Evolutionary conservation across 2,329 filamentous ascomycete genomes (phyloP), one percentile per base, ranked within the genome.

Genomic region (Aspergillus sp.): DNA sequence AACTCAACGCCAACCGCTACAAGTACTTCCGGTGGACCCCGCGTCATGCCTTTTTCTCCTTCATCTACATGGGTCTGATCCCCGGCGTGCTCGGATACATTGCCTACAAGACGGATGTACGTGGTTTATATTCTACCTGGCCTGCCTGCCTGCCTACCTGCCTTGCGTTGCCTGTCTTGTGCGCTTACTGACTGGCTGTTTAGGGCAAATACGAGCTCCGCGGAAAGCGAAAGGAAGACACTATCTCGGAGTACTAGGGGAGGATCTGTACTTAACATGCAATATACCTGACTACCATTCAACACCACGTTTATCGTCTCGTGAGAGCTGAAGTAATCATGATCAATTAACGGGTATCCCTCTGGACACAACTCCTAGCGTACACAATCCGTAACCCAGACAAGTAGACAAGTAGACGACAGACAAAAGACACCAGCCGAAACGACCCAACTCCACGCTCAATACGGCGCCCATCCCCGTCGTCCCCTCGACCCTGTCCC

Each of bases 11-110:
- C 67, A 90, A 89, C 79, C 88, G 94, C 61, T 87, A 92, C 83
- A 90, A 90, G 77, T 96, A 90, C 83, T 99, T 97, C 83, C 84
- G 90, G 73, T 97, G 90, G 90, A 97, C 88, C 33, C 82, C 85
- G 48, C 82, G 88, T 66, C 95, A 90, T 43, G 90, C 90, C 26
- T 85, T 83, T 76, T 74, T 96, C 66, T 86, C 87, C 4, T 84
- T 96, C 69, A 79, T 87, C 59, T 96, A 93, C 73, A 82, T 88
- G 53, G 76, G 85, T 32, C 76, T 86, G 49, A 82, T 96, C 41
- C 94, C 94, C 7, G 73, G 76, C 38, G 78, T 88, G 52, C 64
- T 95, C 60, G 85, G 85, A 44, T 85, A 86, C 67, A 67, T 89
- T 51, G 90, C 84, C 53, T 95, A 89, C 71, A 84, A 83, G 68